These are phyloP conservation scores for Irpex lacteus DNA, from an alignment of 1,284 basidiomycete genomes.

Conservation along the genomic window DNA sequence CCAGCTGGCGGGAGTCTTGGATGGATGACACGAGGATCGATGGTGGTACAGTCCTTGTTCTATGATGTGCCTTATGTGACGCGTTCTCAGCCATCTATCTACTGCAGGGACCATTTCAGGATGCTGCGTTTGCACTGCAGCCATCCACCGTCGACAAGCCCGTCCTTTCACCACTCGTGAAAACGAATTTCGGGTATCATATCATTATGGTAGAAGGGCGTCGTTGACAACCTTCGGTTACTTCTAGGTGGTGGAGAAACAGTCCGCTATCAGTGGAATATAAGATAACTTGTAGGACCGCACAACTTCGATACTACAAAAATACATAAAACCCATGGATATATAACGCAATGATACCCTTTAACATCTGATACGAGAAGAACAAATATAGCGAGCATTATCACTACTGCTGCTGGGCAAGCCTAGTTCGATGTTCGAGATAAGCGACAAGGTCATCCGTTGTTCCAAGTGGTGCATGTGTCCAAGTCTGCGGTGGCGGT, in stretches of 20 bases:
- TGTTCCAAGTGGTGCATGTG: slow-evolving; percentile 20
- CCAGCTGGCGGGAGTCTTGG: slow-evolving; percentile 79
- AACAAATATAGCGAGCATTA: not conserved
- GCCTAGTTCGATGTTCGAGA: slow-evolving; percentile 23
- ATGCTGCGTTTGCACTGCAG: slow-evolving; percentile 74
- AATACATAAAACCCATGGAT: not conserved
- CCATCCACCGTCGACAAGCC: slow-evolving; percentile 81
- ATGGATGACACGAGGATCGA: slow-evolving; percentile 81
- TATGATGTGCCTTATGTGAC: not conserved
- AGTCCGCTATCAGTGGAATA: not conserved
- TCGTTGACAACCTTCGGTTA: slow-evolving; percentile 37
- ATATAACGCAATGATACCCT: no score
- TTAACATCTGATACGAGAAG: no score
- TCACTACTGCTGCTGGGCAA: slow-evolving; percentile 16
- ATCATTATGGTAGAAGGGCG: slow-evolving; percentile 86
- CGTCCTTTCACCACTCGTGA: slow-evolving; percentile 65
- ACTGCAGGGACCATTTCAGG: slow-evolving; percentile 58
- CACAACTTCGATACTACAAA: slow-evolving; percentile 3
- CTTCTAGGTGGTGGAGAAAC: no score
- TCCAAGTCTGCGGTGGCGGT: slow-evolving; percentile 6
- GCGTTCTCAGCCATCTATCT: not conserved
- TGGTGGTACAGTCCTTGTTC: slow-evolving; percentile 49
- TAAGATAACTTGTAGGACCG: not conserved
- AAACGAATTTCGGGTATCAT: slow-evolving; percentile 83
- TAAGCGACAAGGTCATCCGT: slow-evolving; percentile 25